These are phyloP conservation scores for Arbutus unedo DNA, from an alignment of 148 eudicot species.

Conservation along the genomic window DNA sequence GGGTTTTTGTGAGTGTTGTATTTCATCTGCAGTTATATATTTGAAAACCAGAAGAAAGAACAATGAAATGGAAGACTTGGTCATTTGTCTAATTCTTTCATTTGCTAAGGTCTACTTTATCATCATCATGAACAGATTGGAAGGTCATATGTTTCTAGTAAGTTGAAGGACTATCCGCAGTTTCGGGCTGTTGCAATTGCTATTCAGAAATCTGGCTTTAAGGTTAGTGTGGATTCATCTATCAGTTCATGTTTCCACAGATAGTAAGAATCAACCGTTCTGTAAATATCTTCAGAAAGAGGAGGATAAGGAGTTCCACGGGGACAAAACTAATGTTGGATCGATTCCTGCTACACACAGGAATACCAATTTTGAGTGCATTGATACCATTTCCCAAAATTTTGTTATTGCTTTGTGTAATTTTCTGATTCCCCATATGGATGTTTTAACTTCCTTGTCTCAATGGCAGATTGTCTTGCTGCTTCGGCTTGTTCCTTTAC, in stretches of 20 bases:
- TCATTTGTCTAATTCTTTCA: neutral
- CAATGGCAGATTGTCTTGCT: constrained; percentile 77
- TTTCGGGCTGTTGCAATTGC: constrained; percentile 91
- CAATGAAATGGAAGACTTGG: neutral
- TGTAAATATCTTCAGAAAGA: no score
- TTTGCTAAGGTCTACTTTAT: neutral
- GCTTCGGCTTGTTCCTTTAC: constrained; percentile 88
- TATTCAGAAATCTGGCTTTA: constrained; percentile 82
- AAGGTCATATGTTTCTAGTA: constrained; percentile 74
- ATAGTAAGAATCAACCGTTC: neutral
- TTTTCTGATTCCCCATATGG: neutral
- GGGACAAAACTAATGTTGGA: no score
- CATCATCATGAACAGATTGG: constrained; percentile 58
- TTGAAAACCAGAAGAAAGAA: neutral
- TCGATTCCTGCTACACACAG: neutral
- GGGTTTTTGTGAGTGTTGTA: neutral
- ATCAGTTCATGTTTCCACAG: neutral
- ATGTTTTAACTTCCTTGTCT: constrained; percentile 1
- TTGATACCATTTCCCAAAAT: neutral
- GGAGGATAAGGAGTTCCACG: no score
- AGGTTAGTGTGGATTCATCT: constrained; percentile 41
- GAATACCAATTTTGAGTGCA: neutral
- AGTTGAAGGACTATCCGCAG: constrained; percentile 82
- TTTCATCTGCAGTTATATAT: neutral
- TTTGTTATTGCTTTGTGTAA: neutral